These are phyloP conservation scores for Curvularia spicifera DNA, from an alignment of 2,329 filamentous ascomycete genomes.

Conservation along the genomic window DNA sequence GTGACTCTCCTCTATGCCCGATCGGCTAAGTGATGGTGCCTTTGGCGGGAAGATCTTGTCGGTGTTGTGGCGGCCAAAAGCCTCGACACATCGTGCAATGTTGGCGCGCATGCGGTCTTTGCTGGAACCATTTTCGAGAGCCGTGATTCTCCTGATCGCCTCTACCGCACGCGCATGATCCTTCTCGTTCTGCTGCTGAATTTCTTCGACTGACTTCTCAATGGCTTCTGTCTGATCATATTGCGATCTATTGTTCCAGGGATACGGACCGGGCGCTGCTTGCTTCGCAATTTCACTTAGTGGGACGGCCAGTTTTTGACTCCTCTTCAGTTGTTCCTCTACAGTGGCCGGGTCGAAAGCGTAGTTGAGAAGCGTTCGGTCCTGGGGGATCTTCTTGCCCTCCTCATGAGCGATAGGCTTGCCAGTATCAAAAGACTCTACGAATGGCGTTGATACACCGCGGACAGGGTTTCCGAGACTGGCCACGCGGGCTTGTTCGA, in stretches of 20 bases:
- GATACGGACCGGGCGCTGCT: constrained; percentile 3
- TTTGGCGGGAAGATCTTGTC: constrained; percentile 72
- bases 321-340: constrained; percentile 68
- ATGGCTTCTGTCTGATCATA: constrained; percentile 11
- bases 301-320: constrained; percentile 71
- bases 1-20: constrained; percentile 52
- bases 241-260: constrained; percentile 14
- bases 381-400: constrained; percentile 33
- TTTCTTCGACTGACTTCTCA: constrained; percentile 28
- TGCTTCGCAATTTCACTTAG: constrained; percentile 26
- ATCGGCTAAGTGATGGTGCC: constrained; percentile 53
- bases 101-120: constrained; percentile 83
- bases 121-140: constrained; percentile 75
- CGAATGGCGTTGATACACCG: constrained; percentile 79
- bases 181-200: constrained; percentile 29
- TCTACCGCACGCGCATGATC: constrained; percentile 72
- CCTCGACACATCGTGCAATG: constrained; percentile 80
- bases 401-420: constrained; percentile 38
- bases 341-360: constrained; percentile 74
- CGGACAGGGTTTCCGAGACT: constrained; percentile 78
- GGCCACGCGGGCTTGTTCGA: constrained; percentile 68
- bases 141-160: constrained; percentile 80
- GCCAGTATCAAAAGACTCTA: constrained; percentile 78
- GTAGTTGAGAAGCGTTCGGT: constrained; percentile 70
- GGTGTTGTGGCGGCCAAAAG: constrained; percentile 90